Evolutionary conservation across 1,284 basidiomycete species (phyloP), one percentile per base, ranked within the genome.

Genomic region (Austropuccinia psidii): DNA sequence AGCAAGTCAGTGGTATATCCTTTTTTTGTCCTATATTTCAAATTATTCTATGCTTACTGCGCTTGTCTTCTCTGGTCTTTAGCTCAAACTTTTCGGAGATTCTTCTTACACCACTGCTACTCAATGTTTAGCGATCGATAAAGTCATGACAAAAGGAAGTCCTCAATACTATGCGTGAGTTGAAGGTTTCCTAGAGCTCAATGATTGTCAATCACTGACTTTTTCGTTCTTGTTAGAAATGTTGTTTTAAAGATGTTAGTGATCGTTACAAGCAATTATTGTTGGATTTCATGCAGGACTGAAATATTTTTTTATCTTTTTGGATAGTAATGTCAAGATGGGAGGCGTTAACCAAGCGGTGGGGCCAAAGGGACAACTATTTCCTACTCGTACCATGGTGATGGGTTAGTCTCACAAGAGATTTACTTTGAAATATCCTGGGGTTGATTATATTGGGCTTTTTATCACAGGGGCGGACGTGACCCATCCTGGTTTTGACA

Each of bases 81-180:
- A 73, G 70, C 33, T 73, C 33, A 73, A 73, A 62, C n/a, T 73
- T 24, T 73, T 73, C 19, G 70, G 70, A 8, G 70, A 73, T 11
- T 41, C 61, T 8, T 21, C 21, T 57, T 61, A 73, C 64, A 61
- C 60, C 33, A 50, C 65, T n/a, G 58, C 61, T 24, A 64, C 60
- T 29, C 70, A 73, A 49, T 73, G 70, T 55, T 21, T 73, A 21
- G 49, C 47, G 17, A 61, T 57, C 39, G 52, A 65, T 24, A 73
- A 73, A 52, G 60, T 73, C 1, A 13, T 37, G n/a, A 39, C 47
- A 13, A 64, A 73, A 52, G 60, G 60, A 8, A 73, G 57, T 47
- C 47, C 70, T 27, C 70, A 73, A 45, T 73, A 73, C 21, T 73
- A 54, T 39, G 60, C 70, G 70, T 73, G 27, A 73, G 70, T 47